Conservation (phyloP, 2,329 filamentous ascomycete genomes). For the Hypoxylon sp. region DNA sequence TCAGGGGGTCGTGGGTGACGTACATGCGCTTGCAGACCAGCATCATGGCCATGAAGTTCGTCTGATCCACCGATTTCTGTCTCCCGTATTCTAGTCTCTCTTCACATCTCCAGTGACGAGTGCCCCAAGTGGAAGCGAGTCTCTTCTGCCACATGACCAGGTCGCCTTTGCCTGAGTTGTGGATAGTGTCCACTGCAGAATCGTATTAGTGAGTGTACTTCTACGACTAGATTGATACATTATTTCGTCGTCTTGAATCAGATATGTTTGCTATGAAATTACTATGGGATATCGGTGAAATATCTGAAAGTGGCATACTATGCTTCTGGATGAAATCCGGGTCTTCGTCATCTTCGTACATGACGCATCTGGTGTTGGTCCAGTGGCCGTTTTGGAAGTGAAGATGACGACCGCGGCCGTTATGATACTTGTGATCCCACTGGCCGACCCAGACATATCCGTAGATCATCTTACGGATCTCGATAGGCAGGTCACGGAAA, state of each 20-base stretch:
- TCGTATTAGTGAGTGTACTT: constrained; percentile 1
- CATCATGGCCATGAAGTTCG: constrained; percentile 42
- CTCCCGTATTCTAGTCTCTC: constrained; percentile 39
- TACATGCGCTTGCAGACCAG: constrained; percentile 46
- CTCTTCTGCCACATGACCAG: constrained; percentile 43
- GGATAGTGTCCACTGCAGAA: constrained; percentile 37
- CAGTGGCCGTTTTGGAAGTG: constrained; percentile 43
- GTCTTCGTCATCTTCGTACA: constrained; percentile 42
- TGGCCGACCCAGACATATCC: constrained; percentile 37
- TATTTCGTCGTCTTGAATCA: background rate
- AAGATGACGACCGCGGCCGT: constrained; percentile 39
- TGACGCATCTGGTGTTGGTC: constrained; percentile 42
- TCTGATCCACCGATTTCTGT: constrained; percentile 37
- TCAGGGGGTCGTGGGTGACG: constrained; percentile 20
- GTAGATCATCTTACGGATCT: constrained; percentile 47
- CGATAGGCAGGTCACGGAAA: constrained; percentile 46
- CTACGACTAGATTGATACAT: background rate
- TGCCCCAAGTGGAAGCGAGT: constrained; percentile 43
- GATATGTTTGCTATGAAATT: background rate
- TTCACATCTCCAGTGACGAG: constrained; percentile 46
- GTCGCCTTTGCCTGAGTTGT: constrained; percentile 27
- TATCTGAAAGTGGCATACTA: constrained; percentile 22
- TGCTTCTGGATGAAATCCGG: constrained; percentile 40
- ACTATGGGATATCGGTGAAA: background rate
- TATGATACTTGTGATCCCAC: constrained; percentile 42